phyloP scores from a whole-genome alignment of 768 basidiomycete genomes.

The Auricularia heimuer region DNA sequence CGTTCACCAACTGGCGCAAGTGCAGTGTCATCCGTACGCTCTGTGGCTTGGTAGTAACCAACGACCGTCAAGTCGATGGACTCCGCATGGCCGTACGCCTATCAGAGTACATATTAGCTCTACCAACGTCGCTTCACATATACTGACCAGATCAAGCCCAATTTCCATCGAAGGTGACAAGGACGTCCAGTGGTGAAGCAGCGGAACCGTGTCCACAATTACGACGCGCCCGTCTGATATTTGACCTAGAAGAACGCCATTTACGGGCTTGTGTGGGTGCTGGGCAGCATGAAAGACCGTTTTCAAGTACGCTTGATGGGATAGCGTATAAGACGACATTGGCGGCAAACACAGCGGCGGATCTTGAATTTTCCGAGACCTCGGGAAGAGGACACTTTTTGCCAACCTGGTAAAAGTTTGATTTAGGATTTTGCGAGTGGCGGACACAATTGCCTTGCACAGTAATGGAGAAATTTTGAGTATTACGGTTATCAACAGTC shows the following conservation, averaged over 20 bases:
- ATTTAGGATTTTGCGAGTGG: no score
- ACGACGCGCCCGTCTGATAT: constrained; percentile 25
- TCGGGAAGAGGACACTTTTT: no score
- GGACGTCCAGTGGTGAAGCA: constrained; percentile 79
- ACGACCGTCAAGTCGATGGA: constrained; percentile 45
- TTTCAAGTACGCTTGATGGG: constrained; percentile 58
- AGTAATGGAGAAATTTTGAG: no score
- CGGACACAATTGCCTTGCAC: no score
- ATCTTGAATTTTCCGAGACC: no score
- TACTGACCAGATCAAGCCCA: constrained; percentile 63
- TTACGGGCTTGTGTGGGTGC: constrained; percentile 64
- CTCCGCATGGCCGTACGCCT: constrained; percentile 55
- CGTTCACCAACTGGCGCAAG: constrained; percentile 59
- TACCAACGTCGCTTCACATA: not conserved
- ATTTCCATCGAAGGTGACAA: constrained; percentile 83
- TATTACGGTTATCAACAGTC: no score
- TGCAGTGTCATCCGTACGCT: constrained; percentile 47
- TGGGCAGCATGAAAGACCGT: constrained; percentile 72
- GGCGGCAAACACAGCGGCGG: no score
- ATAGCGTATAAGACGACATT: constrained; percentile 36
- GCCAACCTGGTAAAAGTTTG: no score
- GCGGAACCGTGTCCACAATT: constrained; percentile 59
- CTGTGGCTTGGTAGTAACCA: constrained; percentile 69
- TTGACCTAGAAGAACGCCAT: constrained; percentile 67
- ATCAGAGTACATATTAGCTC: constrained; percentile 3